A percentile compares a stretch with the other conserved stretches of the same genome.
Evolutionary conservation across 345 rosid species (phyloP).

Genomic region (Syzygium jambos): DNA sequence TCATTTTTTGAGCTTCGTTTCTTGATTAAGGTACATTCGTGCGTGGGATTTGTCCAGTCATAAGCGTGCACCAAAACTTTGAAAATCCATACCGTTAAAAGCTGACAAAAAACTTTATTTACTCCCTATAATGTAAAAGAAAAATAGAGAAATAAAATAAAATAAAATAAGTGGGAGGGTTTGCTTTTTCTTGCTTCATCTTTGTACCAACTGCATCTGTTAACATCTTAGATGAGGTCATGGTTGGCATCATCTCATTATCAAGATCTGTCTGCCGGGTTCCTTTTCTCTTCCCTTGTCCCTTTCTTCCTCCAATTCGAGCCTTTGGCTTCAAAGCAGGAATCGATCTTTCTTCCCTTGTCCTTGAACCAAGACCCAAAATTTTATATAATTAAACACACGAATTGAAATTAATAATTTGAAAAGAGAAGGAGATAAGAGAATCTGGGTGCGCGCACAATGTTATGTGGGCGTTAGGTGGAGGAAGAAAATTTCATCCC

Average conservation of each 20-base stretch:
- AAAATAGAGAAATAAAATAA: not conserved
- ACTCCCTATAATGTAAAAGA: not conserved
- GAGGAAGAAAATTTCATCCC: not conserved
- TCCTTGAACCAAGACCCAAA: not conserved
- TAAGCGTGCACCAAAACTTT: not conserved
- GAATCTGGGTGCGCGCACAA: not conserved
- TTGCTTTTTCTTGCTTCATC: slow-evolving; percentile 13
- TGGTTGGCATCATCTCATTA: slow-evolving; percentile 25
- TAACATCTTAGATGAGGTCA: slow-evolving; percentile 34
- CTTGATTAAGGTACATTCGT: not conserved
- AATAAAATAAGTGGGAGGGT: not conserved
- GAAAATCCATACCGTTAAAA: not conserved
- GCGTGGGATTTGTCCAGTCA: not conserved
- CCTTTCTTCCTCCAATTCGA: slow-evolving; percentile 32
- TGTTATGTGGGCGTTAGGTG: slow-evolving; percentile 7
- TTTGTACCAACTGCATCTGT: slow-evolving; percentile 23
- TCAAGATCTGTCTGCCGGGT: not conserved
- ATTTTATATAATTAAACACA: not conserved
- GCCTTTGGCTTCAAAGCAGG: slow-evolving; percentile 3
- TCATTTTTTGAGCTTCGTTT: not conserved
- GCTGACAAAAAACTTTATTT: not conserved
- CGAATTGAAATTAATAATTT: not conserved
- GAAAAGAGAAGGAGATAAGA: not conserved
- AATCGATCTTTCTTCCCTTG: not conserved
- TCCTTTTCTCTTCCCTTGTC: slow-evolving; percentile 11